Evolutionary conservation across 225 moss, liverwort and hornwort species (phyloP), one percentile per base, ranked within the genome.

Genomic region (Marchantia paleacea): DNA sequence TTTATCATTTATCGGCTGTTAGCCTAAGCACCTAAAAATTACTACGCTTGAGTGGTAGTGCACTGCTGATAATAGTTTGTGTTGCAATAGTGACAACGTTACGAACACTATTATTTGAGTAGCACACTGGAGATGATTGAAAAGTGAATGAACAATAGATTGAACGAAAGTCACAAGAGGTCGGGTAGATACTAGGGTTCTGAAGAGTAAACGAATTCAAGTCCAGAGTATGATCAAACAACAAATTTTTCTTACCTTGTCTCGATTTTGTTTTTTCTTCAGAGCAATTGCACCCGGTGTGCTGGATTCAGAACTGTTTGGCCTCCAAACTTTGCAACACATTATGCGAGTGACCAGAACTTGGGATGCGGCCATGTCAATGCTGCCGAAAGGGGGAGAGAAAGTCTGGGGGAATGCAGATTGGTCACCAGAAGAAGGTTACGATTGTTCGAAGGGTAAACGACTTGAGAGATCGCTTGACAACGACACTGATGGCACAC

Each of bases 351-450:
- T 99, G 68, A 91, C 95, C 39, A 89, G 99, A 73, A 95, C 95
- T 31, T 99, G 99, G 99, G 99, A 99, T 88, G 89, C 99, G 48
- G 91, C 91, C 83, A 80, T 94, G 89, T 99, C 99, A 70, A 99
- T 99, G 99, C 50, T 99, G 30, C 99, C 99, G 10, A 99, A 94
- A 77, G 99, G 99, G 61, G 99, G 99, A 82, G 89, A 86, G 55
- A 73, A 79, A 53, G 79, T 99, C 14, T 99, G 99, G 99, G 99
- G 99, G 1, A 78, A 92, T 82, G 88, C 77, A 51, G 89, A 94
- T 47, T 99, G 95, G 95, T 99, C 99, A 77, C 99, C 99, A 22
- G 99, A 99, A 87, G 99, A 99, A 87, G 94, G 92, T 78, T 91
- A 84, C 80, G 99, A 94, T 79, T 99, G 95, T 26, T 29, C 84